A percentile compares a stretch with the other conserved stretches of the same genome.
Evolutionary conservation across 148 eudicot species (phyloP).

Genomic region (Persicaria maculosa): DNA sequence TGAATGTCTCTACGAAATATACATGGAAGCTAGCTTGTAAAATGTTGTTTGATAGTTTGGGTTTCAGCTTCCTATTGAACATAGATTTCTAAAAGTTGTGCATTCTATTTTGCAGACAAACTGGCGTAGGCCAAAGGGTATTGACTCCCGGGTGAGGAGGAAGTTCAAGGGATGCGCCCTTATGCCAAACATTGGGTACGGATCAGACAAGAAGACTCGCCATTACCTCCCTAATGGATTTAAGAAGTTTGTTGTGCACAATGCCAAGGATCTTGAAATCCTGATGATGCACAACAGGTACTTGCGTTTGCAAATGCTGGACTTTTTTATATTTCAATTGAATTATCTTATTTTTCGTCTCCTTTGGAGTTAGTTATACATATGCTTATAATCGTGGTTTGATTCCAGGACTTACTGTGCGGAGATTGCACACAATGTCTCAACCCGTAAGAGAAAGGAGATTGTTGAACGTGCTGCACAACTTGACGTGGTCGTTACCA

Average conservation of each 20-base stretch:
- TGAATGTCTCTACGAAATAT: no score
- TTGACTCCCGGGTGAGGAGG: constrained; percentile 49
- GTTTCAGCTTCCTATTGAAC: background rate
- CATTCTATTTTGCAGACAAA: constrained; percentile 21
- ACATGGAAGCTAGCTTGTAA: no score
- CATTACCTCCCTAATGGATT: constrained; percentile 60
- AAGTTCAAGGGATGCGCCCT: constrained; percentile 47
- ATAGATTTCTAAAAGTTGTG: background rate
- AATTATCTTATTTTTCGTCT: background rate
- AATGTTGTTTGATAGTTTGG: background rate
- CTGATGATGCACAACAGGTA: constrained; percentile 62
- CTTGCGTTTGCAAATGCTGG: no score
- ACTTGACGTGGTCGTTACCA: constrained; percentile 41
- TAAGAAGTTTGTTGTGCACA: constrained; percentile 56
- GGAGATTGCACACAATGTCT: constrained; percentile 32
- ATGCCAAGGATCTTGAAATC: constrained; percentile 35
- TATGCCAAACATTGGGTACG: constrained; percentile 56
- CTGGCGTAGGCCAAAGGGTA: constrained; percentile 66
- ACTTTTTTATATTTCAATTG: background rate
- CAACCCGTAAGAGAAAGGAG: constrained; percentile 33
- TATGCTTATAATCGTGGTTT: background rate
- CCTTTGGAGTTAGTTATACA: no score
- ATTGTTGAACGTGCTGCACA: constrained; percentile 45
- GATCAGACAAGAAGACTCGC: constrained; percentile 54
- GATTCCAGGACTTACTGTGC: constrained; percentile 31